Evolutionary conservation across 768 basidiomycete genomes (phyloP).

Genomic region (Leccinellum albellum): DNA sequence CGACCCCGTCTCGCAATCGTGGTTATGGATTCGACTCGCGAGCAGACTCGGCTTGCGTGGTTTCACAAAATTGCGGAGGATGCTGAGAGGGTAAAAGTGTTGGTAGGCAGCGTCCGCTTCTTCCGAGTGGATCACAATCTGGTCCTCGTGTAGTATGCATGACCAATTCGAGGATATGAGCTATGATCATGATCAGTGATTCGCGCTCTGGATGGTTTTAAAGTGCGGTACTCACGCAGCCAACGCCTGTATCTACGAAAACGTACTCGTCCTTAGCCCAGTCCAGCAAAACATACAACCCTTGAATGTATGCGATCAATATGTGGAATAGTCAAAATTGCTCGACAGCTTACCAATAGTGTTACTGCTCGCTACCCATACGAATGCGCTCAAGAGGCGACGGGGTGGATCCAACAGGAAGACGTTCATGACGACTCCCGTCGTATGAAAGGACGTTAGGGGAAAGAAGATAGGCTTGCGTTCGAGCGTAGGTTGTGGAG

Average conservation of each 20-base stretch:
- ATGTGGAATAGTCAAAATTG: neutral
- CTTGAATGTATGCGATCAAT: conserved; percentile 37
- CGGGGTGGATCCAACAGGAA: conserved; percentile 66
- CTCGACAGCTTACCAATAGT: conserved; percentile 26
- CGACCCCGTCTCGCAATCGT: conserved; percentile 1
- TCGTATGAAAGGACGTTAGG: conserved; percentile 60
- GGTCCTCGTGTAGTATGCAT: conserved; percentile 61
- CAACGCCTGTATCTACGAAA: conserved; percentile 69
- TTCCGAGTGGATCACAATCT: conserved; percentile 74
- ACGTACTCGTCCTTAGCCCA: conserved; percentile 66
- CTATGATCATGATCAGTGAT: conserved; percentile 31
- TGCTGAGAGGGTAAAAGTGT: conserved; percentile 58
- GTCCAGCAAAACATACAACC: conserved; percentile 60
- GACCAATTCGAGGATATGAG: conserved; percentile 72
- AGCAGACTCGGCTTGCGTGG: conserved; percentile 24
- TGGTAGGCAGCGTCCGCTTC: conserved; percentile 63
- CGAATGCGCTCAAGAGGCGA: conserved; percentile 61
- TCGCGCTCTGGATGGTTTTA: neutral
- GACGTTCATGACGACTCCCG: conserved; percentile 73
- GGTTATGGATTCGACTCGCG: conserved; percentile 2
- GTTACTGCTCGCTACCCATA: conserved; percentile 53
- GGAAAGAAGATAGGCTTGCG: conserved; percentile 49
- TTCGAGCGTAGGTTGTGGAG: conserved; percentile 10
- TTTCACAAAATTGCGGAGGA: conserved; percentile 31
- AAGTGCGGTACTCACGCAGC: conserved; percentile 51